phyloP scores from a whole-genome alignment of 805 yeast species.

The Yarrowia sp. region DNA sequence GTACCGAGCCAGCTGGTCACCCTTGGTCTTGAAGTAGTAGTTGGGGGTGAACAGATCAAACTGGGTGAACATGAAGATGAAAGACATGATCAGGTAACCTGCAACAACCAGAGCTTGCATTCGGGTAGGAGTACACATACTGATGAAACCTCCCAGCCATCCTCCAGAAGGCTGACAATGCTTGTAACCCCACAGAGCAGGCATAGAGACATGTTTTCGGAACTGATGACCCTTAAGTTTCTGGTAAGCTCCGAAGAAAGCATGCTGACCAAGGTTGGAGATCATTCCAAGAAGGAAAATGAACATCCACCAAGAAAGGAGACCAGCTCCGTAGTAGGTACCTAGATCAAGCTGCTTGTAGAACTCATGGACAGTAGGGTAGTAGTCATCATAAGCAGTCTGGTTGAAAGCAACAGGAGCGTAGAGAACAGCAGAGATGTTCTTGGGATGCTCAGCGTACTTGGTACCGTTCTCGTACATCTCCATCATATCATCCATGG shows the following conservation, averaged over 20 bases:
- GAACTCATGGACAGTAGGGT: constrained; percentile 11
- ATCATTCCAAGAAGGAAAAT: constrained; percentile 33
- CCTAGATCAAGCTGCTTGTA: constrained; percentile 18
- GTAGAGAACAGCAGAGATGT: neutral
- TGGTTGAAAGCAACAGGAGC: constrained; percentile 19
- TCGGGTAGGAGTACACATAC: constrained; percentile 43
- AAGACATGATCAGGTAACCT: constrained; percentile 40
- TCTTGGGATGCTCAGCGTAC: constrained; percentile 2
- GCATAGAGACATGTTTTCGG: constrained; percentile 37
- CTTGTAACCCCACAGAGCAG: constrained; percentile 36
- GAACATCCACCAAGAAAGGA: constrained; percentile 37
- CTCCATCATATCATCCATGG: neutral
- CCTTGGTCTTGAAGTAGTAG: neutral
- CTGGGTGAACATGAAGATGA: constrained; percentile 31
- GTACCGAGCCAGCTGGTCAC: constrained; percentile 31
- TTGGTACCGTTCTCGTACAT: constrained; percentile 13
- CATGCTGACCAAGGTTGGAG: constrained; percentile 31
- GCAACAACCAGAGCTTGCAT: constrained; percentile 43
- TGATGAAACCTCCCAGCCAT: constrained; percentile 9
- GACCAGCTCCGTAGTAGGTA: constrained; percentile 32
- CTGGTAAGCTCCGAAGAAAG: constrained; percentile 20
- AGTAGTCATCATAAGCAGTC: neutral
- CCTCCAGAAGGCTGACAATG: constrained; percentile 37
- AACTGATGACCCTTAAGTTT: constrained; percentile 3
- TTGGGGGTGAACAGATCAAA: constrained; percentile 31